These are phyloP conservation scores for Aspergillus hortae DNA, from an alignment of 2,329 filamentous ascomycete species.

Conservation along the genomic window DNA sequence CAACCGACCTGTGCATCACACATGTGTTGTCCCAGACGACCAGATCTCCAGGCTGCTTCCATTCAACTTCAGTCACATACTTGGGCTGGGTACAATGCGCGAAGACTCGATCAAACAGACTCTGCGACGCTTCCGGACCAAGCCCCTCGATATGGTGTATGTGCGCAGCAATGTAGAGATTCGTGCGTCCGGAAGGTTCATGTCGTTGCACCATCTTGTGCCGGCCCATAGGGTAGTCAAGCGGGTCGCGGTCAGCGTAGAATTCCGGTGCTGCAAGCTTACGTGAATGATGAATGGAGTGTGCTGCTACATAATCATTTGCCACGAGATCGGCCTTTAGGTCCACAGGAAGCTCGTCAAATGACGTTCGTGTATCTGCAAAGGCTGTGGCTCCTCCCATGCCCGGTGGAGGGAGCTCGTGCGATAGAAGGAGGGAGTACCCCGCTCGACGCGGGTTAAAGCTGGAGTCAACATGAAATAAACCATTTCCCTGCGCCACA, in stretches of 20 bases:
- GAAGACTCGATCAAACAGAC: neutral
- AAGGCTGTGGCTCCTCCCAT: slow-evolving; percentile 53
- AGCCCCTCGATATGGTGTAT: neutral
- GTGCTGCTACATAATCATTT: neutral
- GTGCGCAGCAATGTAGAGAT: neutral
- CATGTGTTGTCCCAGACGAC: slow-evolving; percentile 3
- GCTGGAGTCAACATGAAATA: slow-evolving; percentile 55
- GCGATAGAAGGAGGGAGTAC: slow-evolving; percentile 51
- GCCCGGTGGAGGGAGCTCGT: slow-evolving; percentile 46
- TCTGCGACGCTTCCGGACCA: neutral
- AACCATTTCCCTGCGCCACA: slow-evolving; percentile 45
- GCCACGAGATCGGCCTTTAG: neutral
- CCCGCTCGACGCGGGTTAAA: slow-evolving; percentile 55
- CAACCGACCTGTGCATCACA: slow-evolving; percentile 19
- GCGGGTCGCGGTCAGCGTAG: neutral
- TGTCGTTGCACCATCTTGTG: neutral
- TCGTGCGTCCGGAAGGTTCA: neutral
- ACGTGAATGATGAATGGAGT: neutral
- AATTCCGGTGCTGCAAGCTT: neutral
- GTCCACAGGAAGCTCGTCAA: neutral
- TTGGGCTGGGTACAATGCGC: neutral
- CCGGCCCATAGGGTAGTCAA: neutral
- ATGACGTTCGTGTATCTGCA: slow-evolving; percentile 41
- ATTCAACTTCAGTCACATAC: neutral
- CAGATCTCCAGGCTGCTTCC: slow-evolving; percentile 1